Evolutionary conservation across 192 early-diverging fungal species (phyloP).

Genomic region (Ramicandelaber brevisporus): DNA sequence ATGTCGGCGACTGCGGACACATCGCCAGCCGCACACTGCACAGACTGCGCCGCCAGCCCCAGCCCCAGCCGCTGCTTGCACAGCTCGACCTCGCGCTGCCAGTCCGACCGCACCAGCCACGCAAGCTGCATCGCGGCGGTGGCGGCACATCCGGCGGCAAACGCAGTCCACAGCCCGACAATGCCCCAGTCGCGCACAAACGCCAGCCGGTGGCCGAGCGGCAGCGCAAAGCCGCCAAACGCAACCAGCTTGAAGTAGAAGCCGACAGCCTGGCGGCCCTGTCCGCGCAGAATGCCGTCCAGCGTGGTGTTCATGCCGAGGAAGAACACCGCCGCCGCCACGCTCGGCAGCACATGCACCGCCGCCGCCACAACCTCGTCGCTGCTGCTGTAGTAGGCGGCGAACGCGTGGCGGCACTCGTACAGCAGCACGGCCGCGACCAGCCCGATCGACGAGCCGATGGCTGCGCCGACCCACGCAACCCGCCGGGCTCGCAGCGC

Average conservation of each 20-base stretch:
- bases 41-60: conserved; percentile 25
- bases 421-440: conserved; percentile 25
- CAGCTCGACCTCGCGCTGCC: conserved; percentile 11
- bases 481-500: conserved; percentile 21
- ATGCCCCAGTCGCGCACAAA: conserved; percentile 24
- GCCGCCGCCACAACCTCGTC: conserved; percentile 6
- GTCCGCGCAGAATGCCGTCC: conserved; percentile 25
- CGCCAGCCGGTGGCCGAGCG: conserved; percentile 13
- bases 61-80: conserved; percentile 19
- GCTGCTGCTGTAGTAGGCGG: conserved; percentile 20
- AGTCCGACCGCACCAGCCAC: conserved; percentile 9
- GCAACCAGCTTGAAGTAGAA: conserved; percentile 17
- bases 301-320: conserved; percentile 30
- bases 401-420: conserved; percentile 15
- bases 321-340: conserved; percentile 5
- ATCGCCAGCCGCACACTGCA: conserved; percentile 19
- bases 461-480: conserved; percentile 16
- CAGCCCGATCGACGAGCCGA: conserved; percentile 19
- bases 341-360: conserved; percentile 8
- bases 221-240: conserved; percentile 16
- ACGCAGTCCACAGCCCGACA: conserved; percentile 35
- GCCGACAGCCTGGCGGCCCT: conserved; percentile 21
- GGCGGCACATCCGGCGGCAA: conserved; percentile 11
- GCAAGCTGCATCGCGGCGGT: conserved; percentile 6
- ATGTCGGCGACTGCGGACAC: no score